Base-by-base conservation (phyloP, 169 alveolate genomes). In the Fabrea salina region DNA sequence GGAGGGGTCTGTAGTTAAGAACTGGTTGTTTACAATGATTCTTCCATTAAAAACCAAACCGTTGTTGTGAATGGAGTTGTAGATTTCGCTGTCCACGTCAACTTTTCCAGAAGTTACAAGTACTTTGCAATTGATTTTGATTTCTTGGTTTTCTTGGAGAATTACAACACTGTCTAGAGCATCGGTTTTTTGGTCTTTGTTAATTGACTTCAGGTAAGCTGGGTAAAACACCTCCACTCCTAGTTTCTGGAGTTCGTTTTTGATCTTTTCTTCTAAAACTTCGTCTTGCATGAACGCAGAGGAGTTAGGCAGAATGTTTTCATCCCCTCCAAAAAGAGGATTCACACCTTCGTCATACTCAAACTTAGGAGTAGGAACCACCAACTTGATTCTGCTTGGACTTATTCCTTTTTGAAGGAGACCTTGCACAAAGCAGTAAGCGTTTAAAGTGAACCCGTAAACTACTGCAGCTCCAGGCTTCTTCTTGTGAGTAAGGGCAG, bases 21-120 rank as follows among this genome's bases (percentile, higher is more conserved):
- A 95, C 61, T 90, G 89, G 75, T 89, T 90, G 39, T 92, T 91
- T 8, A 95, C 96, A 51, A 95, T 92, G 0, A 94, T 75, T 78
- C 97, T 84, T n/a, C 98, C 98, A 68, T 95, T 93, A 75, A 93
- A 95, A 8, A 95, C 98, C 16, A 95, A 85, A 4, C 98, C 97
- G 75, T 92, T 92, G 43, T 88, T 89, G 76, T 95, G 97, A 49
- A 95, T 91, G 30, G 95, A 90, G 50, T 87, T 71, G 71, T 93
- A 92, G 47, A 95, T 90, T 53, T 92, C 96, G 25, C 89, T 82
- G 79, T 95, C 98, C 2, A 93, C 95, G 82, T 95, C 95, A 13
- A 92, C 87, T 70, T 87, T 85, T 30, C 96, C 97, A 35, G 95
- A 93, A 22, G 97, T 89, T 25, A 95, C 85, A 5, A 95, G 68